Evolutionary conservation across 1,139 yeast species (phyloP), one percentile per base, ranked within the genome.

Genomic region (Lodderomyces metapsilosis): DNA sequence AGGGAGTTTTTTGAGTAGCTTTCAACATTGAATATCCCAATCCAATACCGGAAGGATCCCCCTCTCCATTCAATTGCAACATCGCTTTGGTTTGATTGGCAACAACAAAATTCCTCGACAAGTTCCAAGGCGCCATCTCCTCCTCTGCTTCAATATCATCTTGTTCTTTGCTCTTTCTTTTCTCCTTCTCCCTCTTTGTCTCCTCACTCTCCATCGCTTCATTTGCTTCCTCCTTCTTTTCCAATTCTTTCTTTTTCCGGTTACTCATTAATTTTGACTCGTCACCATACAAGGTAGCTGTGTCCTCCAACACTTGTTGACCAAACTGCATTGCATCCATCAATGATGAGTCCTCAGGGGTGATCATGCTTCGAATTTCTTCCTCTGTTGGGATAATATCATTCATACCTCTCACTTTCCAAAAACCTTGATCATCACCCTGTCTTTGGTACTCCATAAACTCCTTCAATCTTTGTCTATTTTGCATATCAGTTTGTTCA

Each of bases 81-180:
- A 92, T 92, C 1, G 97, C 94, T 55, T 95, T 91, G 43, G 97
- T 94, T 58, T 91, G 98, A 25, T 96, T 91, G 5, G 98, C 95
- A 58, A 83, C 86, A 45, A 91, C 81, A 56, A 94, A 94, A 60
- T 92, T 94, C 47, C 91, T 75, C 0, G 97, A 83, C 15, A 86
- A 74, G 59, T 87, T 89, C 99, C 99, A 94, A 0, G 97, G 94
- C 0, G 97, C 84, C 39, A 88, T 66, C 56, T 88, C 96, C 52
- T 89, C 96, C 53, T 88, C 92, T 36, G 88, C 66, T 38, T 85
- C 74, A 36, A 67, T 67, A 43, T 69, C 75, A 8, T 70, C 70
- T 32, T 51, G 50, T 33, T 59, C 62, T 30, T 52, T 54, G 16
- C 56, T 55, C 36, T 53, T 58, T 18, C 53, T 53, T 30, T 49